phyloP scores from a whole-genome alignment of 176 grass and related monocot genomes.

The Olyra latifolia region DNA sequence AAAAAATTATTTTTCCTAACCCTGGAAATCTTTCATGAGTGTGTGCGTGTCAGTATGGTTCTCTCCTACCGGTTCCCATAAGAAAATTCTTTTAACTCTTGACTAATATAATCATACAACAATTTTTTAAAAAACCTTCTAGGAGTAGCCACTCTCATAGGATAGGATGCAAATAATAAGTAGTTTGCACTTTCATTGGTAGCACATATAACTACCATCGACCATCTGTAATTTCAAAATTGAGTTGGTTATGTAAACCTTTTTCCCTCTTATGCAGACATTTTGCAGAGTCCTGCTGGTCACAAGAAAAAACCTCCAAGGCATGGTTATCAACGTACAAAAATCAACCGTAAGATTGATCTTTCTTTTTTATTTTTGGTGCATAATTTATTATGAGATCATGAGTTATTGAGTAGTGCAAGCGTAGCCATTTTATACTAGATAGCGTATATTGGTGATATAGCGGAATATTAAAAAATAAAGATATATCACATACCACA shows the following conservation, averaged over 20 bases:
- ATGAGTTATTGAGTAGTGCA: conserved; percentile 2
- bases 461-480: no score
- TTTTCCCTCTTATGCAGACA: conserved; percentile 48
- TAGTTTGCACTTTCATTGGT: background rate
- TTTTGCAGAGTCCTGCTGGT: conserved; percentile 67
- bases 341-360: conserved; percentile 83
- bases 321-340: conserved; percentile 67
- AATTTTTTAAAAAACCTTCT: background rate
- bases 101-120: background rate
- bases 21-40: background rate
- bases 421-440: no score
- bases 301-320: conserved; percentile 55
- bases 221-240: background rate
- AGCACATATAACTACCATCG: background rate
- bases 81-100: background rate
- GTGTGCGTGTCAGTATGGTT: background rate
- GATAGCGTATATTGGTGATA: no score
- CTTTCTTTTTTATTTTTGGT: conserved; percentile 19
- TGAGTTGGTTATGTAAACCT: conserved; percentile 14
- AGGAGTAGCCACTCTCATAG: background rate
- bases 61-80: background rate
- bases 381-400: background rate
- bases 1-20: background rate
- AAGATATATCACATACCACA: no score
- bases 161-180: background rate